Evolutionary conservation across 2,329 filamentous ascomycete species (phyloP), one percentile per base, ranked within the genome.

Genomic region (Macroventuria anomochaeta): DNA sequence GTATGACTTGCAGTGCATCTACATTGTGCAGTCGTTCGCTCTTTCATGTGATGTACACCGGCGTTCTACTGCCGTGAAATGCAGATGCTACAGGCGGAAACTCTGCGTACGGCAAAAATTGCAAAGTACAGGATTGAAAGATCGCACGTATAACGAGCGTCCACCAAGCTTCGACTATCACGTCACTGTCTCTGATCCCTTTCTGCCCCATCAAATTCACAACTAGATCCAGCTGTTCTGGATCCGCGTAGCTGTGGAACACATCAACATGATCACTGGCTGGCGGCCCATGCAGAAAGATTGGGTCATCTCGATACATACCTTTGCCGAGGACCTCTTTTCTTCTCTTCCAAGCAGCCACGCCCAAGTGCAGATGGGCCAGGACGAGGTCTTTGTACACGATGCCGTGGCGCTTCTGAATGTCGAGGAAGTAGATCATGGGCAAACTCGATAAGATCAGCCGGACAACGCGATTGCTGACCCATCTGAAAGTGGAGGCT

Each of bases 191-290:
- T 7, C 40, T 21, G 11, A 46, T 17, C 2, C 40, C 40, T 18
- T 52, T 46, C 26, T 52, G 48, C 25, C 36, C 47, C 20, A 51
- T 44, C 31, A 42, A 28, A 17, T 23, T 36, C 7, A 36, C 47
- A 5, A 51, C 31, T 32, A 44, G 11, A 13, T 33, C 33, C 15
- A 52, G 26, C 34, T 33, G 38, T 10, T 47, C 28, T 17, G 21
- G n/a, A 23, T 52, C 34, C 7, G n/a, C 34, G 32, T 44, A 52
- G 33, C 32, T 31, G 7, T 52, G 48, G 18, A 32, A 43, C 2
- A 39, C 15, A 11, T 46, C 40, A 7, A 39, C 40, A 6, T 37
- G 20, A 5, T 46, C 39, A 29, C n/a, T 38, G 3, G 32, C 32
- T 3, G 28, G 33, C 20, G 26, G 18, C 21, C 20, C 25, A 17